These are phyloP conservation scores for Cyberlindnera xishuangbannaensis DNA, from an alignment of 805 yeast species.

Conservation along the genomic window DNA sequence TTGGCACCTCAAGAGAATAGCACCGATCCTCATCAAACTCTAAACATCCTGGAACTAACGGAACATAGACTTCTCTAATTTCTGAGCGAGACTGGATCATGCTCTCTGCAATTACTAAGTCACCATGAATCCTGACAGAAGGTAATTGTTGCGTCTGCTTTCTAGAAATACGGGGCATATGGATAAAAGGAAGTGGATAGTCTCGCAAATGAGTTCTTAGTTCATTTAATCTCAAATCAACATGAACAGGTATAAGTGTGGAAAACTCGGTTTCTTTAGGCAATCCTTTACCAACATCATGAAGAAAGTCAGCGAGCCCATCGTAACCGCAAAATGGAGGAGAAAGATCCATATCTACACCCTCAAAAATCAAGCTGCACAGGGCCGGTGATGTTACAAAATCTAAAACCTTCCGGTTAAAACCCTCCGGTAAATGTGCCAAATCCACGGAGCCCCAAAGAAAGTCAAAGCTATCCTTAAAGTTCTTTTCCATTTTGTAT, in stretches of 20 bases:
- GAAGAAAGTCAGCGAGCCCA: conserved; percentile 53
- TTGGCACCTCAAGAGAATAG: conserved; percentile 59
- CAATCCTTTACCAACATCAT: conserved; percentile 75
- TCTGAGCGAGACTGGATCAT: conserved; percentile 44
- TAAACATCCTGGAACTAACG: conserved; percentile 45
- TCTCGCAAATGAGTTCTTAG: conserved; percentile 71
- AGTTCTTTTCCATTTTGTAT: conserved; percentile 33
- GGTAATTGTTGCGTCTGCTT: conserved; percentile 21
- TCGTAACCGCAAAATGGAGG: conserved; percentile 47
- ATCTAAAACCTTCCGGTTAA: conserved; percentile 42
- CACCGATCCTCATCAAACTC: conserved; percentile 34
- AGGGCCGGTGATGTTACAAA: conserved; percentile 46
- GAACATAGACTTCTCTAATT: conserved; percentile 55
- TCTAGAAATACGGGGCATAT: conserved; percentile 51
- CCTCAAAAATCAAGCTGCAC: conserved; percentile 43
- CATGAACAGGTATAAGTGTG: conserved; percentile 55
- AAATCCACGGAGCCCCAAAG: conserved; percentile 36
- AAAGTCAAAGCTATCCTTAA: conserved; percentile 33
- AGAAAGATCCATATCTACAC: conserved; percentile 41
- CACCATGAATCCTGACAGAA: conserved; percentile 46
- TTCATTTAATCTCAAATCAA: conserved; percentile 55
- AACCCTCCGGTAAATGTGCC: conserved; percentile 31
- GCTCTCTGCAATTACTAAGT: conserved; percentile 64
- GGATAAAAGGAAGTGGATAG: conserved; percentile 77
- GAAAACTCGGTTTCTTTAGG: conserved; percentile 69